Evolutionary conservation across 257 asterid genomes (phyloP).

Genomic region (Lantana camara): DNA sequence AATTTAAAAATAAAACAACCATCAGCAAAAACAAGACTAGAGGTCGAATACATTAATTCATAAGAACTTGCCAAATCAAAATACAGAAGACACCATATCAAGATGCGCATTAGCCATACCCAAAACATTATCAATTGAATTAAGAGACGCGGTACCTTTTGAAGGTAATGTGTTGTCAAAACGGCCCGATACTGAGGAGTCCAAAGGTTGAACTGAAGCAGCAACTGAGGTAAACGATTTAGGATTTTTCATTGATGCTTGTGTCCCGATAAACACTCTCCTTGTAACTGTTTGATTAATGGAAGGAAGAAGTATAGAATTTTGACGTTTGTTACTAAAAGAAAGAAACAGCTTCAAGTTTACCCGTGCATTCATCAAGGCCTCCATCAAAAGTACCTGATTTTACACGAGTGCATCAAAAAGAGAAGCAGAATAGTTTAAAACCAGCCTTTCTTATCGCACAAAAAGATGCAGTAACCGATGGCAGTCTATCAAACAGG

Average conservation of each 20-base stretch:
- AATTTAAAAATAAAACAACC: slow-evolving; percentile 32
- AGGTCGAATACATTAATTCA: not conserved
- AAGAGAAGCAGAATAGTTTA: not conserved
- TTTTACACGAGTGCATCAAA: not conserved
- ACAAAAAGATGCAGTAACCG: not conserved
- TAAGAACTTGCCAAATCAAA: slow-evolving; percentile 6
- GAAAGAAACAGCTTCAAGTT: slow-evolving; percentile 44
- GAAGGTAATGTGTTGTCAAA: slow-evolving; percentile 75
- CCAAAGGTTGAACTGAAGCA: slow-evolving; percentile 69
- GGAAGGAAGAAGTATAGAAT: slow-evolving; percentile 29
- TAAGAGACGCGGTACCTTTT: slow-evolving; percentile 45
- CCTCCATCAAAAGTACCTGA: slow-evolving; percentile 62
- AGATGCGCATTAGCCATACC: not conserved
- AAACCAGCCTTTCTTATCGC: not conserved
- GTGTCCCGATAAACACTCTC: slow-evolving; percentile 28
- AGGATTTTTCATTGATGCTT: slow-evolving; percentile 40
- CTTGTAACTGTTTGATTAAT: slow-evolving; percentile 38
- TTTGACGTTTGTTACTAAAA: slow-evolving; percentile 32
- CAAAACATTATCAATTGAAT: not conserved
- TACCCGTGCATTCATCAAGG: slow-evolving; percentile 54
- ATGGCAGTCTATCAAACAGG: not conserved
- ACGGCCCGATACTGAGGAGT: slow-evolving; percentile 38
- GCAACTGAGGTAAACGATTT: slow-evolving; percentile 45
- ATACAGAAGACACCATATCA: not conserved
- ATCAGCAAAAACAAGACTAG: slow-evolving; percentile 22